Conservation (phyloP, 2,329 filamentous ascomycete species). For the Emergomyces pasteurianus region DNA sequence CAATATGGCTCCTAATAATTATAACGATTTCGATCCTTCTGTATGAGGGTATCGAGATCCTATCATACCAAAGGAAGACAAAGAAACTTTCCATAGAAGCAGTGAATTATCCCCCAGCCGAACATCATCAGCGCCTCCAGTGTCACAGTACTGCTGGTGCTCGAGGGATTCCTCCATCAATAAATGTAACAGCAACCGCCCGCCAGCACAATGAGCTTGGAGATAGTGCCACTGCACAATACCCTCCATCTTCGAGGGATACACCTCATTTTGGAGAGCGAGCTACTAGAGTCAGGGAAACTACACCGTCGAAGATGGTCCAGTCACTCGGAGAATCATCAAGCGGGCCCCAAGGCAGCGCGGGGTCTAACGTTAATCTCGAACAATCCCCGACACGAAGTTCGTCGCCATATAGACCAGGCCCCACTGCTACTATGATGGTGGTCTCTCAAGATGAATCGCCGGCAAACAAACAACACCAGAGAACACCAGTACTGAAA, state of each 20-base stretch:
- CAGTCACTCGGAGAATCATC: neutral
- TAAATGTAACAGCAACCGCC: too few relatives aligned
- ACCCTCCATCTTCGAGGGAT: neutral
- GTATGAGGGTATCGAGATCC: constrained; percentile 28
- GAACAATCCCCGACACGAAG: neutral
- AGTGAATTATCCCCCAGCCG: neutral
- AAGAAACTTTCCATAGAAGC: neutral
- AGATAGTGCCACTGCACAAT: neutral
- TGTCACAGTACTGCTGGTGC: neutral
- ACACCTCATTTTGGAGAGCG: neutral
- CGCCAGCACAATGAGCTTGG: neutral
- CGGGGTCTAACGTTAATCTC: neutral
- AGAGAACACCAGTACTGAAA: neutral
- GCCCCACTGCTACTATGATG: neutral
- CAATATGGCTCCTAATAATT: constrained; percentile 31
- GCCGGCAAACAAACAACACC: neutral
- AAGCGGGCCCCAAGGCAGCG: neutral
- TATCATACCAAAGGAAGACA: constrained; percentile 34
- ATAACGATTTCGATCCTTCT: constrained; percentile 31
- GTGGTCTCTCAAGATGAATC: neutral
- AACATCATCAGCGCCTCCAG: neutral
- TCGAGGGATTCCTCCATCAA: neutral
- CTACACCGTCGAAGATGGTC: neutral
- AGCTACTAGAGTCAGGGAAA: neutral
- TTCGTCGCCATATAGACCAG: neutral